Conservation (phyloP, 768 basidiomycete species). For the Favolaschia claudopus region DNA sequence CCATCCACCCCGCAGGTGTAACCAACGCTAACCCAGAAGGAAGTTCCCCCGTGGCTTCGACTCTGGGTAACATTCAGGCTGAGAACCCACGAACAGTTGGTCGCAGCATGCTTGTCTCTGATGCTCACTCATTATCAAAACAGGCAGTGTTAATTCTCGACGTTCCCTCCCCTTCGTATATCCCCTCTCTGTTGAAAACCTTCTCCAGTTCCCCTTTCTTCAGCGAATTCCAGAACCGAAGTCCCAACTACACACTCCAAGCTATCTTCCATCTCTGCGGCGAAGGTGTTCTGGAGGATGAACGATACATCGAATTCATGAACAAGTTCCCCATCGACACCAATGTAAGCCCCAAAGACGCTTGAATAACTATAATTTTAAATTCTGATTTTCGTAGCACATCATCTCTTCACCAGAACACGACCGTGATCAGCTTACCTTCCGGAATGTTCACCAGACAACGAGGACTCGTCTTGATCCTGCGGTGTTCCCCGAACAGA, state of each 20-base stretch:
- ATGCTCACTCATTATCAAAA: not conserved
- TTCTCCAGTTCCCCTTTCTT: constrained; percentile 57
- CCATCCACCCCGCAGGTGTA: too few relatives aligned
- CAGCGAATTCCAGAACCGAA: constrained; percentile 51
- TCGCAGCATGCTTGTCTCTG: not conserved
- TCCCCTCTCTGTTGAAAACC: constrained; percentile 54
- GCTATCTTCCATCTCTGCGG: constrained; percentile 80
- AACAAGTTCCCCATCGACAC: constrained; percentile 61
- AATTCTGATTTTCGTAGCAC: constrained; percentile 60
- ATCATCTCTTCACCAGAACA: constrained; percentile 73
- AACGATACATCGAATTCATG: constrained; percentile 78
- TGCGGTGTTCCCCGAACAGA: constrained; percentile 73
- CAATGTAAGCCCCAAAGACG: constrained; percentile 54
- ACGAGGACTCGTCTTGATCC: constrained; percentile 76
- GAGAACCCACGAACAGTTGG: constrained; percentile 56
- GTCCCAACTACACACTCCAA: constrained; percentile 51
- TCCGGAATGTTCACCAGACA: constrained; percentile 74
- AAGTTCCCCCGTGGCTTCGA: too few relatives aligned
- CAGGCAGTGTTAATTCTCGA: constrained; percentile 76
- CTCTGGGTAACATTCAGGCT: too few relatives aligned
- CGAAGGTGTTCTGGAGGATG: constrained; percentile 71
- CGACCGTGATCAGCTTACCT: constrained; percentile 69
- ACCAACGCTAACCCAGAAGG: too few relatives aligned
- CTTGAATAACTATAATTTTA: not conserved
- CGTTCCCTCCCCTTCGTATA: constrained; percentile 66